Base-by-base conservation (phyloP, 164 flowering plant species). In the Kalanchoe fedtschenkoi region DNA sequence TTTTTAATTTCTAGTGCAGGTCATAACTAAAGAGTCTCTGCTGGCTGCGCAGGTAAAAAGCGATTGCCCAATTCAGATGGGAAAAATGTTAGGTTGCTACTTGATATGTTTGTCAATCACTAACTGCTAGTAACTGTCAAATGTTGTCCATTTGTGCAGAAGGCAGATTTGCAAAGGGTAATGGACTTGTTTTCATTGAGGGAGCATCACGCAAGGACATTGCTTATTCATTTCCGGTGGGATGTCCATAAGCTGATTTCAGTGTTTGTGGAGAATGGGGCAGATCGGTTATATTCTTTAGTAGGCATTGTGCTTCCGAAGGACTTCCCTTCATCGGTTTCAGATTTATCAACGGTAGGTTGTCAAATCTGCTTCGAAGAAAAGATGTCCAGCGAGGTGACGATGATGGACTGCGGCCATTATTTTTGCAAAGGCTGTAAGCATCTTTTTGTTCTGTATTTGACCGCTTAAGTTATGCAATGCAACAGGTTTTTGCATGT, bases 361-460 rank as follows among this genome's bases (percentile, higher is more conserved):
- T 90, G 97, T 59, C 69, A 70, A 58, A 77, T 90, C 39, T 90
- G 97, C 71, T 74, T 77, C 43, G 90, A 83, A 37, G 88, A 86
- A 11, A 66, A 81, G 22, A 21, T 81, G 33, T 44, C 78, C 8
- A 65, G 67, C 26, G 72, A 71, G 58, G 68, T 78, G 38, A 84
- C 90, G 0, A 69, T 67, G 66, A 84, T 90, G 97, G 97, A 87
- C 60, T 90, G 97, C 69, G 80, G 92, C 66, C 97, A 90, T 73
- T 76, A 73, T 75, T 90, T 79, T 70, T 90, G 97, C 81, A 81
- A 90, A 62, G 64, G 68, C 13, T 89, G 96, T 89, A 70, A 83
- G 89, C 34, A 60, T 66, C 22, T 32, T 2, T 44, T 63, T 0
- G 62, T 29, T 53, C 37, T 22, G n/a, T 19, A 5, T 28, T 9